phyloP scores from a whole-genome alignment of 192 early-diverging fungal genomes.

The Piromyces finnis region DNA sequence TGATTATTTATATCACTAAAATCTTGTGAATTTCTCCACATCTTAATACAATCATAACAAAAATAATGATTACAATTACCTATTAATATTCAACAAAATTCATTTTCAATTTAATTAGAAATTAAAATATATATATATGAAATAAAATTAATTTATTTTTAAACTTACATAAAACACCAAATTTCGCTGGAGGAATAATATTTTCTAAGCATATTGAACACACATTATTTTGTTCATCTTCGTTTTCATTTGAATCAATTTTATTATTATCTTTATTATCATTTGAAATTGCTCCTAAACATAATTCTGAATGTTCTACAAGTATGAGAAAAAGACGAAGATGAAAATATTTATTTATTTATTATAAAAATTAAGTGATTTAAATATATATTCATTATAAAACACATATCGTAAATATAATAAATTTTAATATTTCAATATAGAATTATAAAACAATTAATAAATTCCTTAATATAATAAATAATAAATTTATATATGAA shows the following conservation, averaged over 20 bases:
- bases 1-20: neutral
- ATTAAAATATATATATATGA: no score
- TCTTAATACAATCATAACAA: neutral
- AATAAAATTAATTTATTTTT: no score
- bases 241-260: neutral
- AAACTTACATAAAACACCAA: neutral
- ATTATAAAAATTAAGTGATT: neutral
- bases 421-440: no score
- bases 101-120: no score
- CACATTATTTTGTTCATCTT: neutral
- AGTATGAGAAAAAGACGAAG: neutral
- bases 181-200: neutral
- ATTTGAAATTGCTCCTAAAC: neutral
- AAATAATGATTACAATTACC: neutral
- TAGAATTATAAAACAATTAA: no score
- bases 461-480: no score
- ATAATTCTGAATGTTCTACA: neutral
- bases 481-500: no score
- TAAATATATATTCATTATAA: no score
- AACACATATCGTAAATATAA: no score
- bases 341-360: no score
- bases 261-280: neutral
- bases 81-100: no score
- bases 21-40: neutral
- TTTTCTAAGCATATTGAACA: neutral